Conservation (phyloP, 2,329 filamentous ascomycete genomes). For the Paecilomyces formosus region DNA sequence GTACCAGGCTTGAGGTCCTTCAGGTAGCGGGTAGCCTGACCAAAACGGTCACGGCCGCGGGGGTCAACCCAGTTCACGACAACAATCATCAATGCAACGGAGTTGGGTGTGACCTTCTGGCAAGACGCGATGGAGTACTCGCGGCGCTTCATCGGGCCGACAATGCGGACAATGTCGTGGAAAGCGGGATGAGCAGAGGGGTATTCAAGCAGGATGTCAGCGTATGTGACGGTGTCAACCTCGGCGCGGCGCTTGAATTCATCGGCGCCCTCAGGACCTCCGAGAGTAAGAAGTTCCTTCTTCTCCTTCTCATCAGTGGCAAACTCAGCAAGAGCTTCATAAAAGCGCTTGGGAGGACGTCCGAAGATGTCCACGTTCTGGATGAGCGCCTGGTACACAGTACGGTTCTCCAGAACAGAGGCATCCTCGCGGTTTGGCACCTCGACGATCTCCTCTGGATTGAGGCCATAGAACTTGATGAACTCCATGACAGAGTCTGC, state of each 20-base stretch:
- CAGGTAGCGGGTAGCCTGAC: conserved; percentile 88
- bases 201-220: conserved; percentile 85
- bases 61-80: conserved; percentile 93
- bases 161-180: conserved; percentile 80
- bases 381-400: conserved; percentile 80
- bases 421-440: conserved; percentile 77
- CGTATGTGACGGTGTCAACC: conserved; percentile 84
- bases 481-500: conserved; percentile 70
- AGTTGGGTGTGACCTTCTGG: conserved; percentile 83
- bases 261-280: conserved; percentile 67
- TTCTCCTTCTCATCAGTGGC: conserved; percentile 76
- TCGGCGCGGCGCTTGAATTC: conserved; percentile 92
- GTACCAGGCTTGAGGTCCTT: conserved; percentile 66
- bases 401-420: conserved; percentile 71
- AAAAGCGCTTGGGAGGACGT: conserved; percentile 95
- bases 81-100: conserved; percentile 93
- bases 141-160: conserved; percentile 85
- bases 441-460: conserved; percentile 78
- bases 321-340: conserved; percentile 82
- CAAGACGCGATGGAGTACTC: conserved; percentile 99
- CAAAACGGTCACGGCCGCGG: conserved; percentile 78
- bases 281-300: conserved; percentile 68
- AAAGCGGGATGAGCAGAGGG: conserved; percentile 79
- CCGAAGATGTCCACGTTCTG: conserved; percentile 97
- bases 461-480: conserved; percentile 81